These are phyloP conservation scores for Ophiostoma sp. DNA, from an alignment of 2,329 filamentous ascomycete genomes.

Conservation along the genomic window DNA sequence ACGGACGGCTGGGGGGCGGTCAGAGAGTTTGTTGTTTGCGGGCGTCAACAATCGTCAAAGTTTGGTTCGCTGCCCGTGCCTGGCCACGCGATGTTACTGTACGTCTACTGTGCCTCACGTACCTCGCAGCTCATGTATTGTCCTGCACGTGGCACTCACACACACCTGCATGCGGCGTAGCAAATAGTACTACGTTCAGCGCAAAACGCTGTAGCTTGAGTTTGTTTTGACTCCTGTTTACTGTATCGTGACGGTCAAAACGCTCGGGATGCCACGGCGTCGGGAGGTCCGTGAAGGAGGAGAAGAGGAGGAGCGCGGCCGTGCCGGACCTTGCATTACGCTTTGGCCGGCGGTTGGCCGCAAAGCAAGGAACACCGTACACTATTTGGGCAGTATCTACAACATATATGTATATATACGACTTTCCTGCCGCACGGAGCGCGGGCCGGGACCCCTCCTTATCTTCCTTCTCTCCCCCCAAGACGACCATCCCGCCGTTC, in stretches of 20 bases:
- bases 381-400: no score
- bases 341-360: not conserved
- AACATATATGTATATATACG: no score
- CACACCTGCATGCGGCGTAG: not conserved
- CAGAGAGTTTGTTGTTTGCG: not conserved
- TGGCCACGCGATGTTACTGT: not conserved
- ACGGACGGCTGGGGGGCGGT: not conserved
- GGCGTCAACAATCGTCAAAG: not conserved
- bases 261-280: not conserved
- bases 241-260: not conserved
- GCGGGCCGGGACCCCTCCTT: not conserved
- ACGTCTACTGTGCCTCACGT: not conserved
- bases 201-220: not conserved
- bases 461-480: not conserved
- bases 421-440: not conserved
- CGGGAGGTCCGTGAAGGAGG: not conserved
- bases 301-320: not conserved
- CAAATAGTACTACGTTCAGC: not conserved
- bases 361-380: not conserved
- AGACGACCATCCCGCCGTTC: not conserved
- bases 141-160: not conserved
- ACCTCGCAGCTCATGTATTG: not conserved
- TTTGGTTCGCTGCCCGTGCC: constrained; percentile 1
- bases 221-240: not conserved
- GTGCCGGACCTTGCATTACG: not conserved